phyloP scores from a whole-genome alignment of 768 basidiomycete genomes.

The Lactarius indigo region DNA sequence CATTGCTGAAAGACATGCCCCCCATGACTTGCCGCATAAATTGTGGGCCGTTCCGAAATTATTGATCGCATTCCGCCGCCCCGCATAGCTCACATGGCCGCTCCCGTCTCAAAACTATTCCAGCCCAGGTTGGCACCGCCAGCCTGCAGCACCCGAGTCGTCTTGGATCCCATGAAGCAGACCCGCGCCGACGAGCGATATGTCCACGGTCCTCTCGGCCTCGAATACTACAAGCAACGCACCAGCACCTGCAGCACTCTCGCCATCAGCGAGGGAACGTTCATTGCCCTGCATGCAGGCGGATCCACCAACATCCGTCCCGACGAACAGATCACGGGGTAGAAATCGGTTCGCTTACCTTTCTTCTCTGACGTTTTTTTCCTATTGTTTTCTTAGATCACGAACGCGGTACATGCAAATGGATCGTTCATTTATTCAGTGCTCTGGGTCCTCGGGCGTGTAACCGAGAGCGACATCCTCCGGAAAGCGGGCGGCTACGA shows the following conservation, averaged over 20 bases:
- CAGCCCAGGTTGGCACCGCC: constrained; percentile 43
- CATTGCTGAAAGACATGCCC: background rate
- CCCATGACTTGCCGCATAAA: background rate
- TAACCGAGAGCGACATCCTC: constrained; percentile 22
- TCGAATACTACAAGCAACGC: constrained; percentile 49
- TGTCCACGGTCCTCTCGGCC: constrained; percentile 36
- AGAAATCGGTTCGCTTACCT: constrained; percentile 43
- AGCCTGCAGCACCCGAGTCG: constrained; percentile 47
- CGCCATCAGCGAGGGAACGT: constrained; percentile 55
- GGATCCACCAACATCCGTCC: constrained; percentile 38
- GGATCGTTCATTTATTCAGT: constrained; percentile 44
- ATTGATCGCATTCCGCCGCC: background rate
- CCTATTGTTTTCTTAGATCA: constrained; percentile 6
- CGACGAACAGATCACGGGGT: constrained; percentile 47
- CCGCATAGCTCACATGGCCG: background rate
- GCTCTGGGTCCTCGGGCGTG: constrained; percentile 49
- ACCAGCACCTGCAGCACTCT: constrained; percentile 47
- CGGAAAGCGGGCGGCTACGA: background rate
- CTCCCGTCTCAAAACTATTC: constrained; percentile 36
- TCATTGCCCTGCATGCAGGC: constrained; percentile 50
- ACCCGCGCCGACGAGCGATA: constrained; percentile 36
- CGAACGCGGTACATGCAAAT: constrained; percentile 42
- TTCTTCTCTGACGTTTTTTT: background rate
- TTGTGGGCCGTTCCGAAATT: background rate
- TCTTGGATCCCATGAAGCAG: constrained; percentile 53